A percentile compares a stretch with the other conserved stretches of the same genome.
Conservation (phyloP, 192 early-diverging fungal species). For the Backusella liffmaniae region DNA sequence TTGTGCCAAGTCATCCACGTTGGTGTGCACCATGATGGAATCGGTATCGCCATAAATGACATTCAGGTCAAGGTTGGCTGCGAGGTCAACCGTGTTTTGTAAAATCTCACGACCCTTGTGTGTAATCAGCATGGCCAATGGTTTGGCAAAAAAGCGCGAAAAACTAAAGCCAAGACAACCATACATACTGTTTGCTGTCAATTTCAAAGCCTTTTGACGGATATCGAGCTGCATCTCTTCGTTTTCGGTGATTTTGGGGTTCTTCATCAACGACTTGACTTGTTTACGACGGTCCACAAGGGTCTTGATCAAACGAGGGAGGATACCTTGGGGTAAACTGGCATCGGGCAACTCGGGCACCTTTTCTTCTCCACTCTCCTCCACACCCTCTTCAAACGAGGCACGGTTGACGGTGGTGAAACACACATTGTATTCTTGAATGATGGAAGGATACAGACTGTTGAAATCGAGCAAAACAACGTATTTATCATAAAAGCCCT, state of each 20-base stretch:
- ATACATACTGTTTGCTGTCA: constrained; percentile 99
- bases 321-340: constrained; percentile 65
- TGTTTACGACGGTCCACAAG: constrained; percentile 87
- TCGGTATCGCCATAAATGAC: constrained; percentile 99
- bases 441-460: constrained; percentile 98
- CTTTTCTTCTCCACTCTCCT: constrained; percentile 46
- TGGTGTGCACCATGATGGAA: constrained; percentile 97
- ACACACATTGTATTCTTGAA: constrained; percentile 99
- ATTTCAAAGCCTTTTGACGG: constrained; percentile 90
- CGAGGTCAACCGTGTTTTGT: constrained; percentile 89
- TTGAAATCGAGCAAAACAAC: constrained; percentile 98
- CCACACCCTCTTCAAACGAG: not conserved
- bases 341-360: constrained; percentile 81
- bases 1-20: constrained; percentile 63
- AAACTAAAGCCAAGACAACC: constrained; percentile 92
- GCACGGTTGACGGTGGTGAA: constrained; percentile 88
- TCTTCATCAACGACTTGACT: constrained; percentile 91
- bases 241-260: constrained; percentile 51
- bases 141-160: constrained; percentile 96
- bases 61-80: constrained; percentile 73
- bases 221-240: constrained; percentile 76
- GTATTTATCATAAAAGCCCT: constrained; percentile 94
- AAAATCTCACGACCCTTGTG: constrained; percentile 93
- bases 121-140: constrained; percentile 97
- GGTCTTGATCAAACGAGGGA: constrained; percentile 84